Evolutionary conservation across 1,284 basidiomycete species (phyloP).

Genomic region (Cutaneotrichosporon daszewskae): DNA sequence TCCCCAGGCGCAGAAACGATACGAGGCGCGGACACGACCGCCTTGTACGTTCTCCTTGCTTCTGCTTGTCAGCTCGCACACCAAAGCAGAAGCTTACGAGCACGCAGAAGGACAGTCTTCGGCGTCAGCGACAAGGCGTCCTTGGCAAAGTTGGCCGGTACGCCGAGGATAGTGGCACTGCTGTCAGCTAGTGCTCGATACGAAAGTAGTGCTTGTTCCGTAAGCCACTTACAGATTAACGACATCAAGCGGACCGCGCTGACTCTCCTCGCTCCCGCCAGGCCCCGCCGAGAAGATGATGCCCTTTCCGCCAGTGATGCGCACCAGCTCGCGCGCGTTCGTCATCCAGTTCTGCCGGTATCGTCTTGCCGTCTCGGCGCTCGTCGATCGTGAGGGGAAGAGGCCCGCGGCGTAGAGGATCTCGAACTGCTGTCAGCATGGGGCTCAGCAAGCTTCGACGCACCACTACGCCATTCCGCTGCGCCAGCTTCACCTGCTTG

Average conservation of each 20-base stretch:
- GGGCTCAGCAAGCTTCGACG: constrained; percentile 9
- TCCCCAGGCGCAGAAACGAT: constrained; percentile 24
- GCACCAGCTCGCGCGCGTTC: constrained; percentile 44
- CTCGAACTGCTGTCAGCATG: constrained; percentile 36
- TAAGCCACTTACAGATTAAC: constrained; percentile 37
- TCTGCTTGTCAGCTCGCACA: constrained; percentile 26
- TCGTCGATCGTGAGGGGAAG: constrained; percentile 29
- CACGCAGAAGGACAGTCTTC: constrained; percentile 40
- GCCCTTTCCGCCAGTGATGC: constrained; percentile 43
- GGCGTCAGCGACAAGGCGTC: constrained; percentile 38
- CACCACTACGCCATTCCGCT: constrained; percentile 46
- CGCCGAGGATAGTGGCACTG: constrained; percentile 42
- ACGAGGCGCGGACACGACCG: constrained; percentile 35
- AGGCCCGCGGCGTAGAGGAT: constrained; percentile 43
- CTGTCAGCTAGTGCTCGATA: background rate
- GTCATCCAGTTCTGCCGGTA: constrained; percentile 45
- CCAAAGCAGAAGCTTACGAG: constrained; percentile 33
- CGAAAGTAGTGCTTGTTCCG: background rate
- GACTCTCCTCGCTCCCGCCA: constrained; percentile 24
- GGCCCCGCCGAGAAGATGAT: constrained; percentile 45
- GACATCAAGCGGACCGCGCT: constrained; percentile 41
- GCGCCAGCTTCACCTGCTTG: constrained; percentile 43
- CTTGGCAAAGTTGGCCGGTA: constrained; percentile 47
- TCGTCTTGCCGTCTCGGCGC: constrained; percentile 24
- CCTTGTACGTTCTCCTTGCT: constrained; percentile 43